Conservation (phyloP, 768 basidiomycete species). For the Boletus rex-veris region DNA sequence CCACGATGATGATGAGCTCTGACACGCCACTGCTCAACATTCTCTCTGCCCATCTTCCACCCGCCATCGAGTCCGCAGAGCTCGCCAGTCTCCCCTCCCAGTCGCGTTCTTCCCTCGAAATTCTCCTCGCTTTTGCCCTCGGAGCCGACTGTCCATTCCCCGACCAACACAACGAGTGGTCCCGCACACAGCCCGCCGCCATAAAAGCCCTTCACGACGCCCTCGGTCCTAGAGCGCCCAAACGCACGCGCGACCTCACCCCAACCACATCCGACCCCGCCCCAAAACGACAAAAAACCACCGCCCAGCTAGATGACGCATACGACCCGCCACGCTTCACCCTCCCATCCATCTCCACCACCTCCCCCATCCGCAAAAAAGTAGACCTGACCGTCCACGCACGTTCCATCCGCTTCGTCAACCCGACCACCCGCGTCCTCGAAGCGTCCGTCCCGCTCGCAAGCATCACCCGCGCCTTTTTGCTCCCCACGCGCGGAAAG, state of each 20-base stretch:
- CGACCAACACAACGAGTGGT: slow-evolving; percentile 23
- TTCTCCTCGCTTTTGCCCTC: slow-evolving; percentile 28
- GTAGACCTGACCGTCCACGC: slow-evolving; percentile 59
- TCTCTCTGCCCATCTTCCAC: slow-evolving; percentile 20
- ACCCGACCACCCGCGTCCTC: slow-evolving; percentile 45
- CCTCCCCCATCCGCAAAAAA: slow-evolving; percentile 74
- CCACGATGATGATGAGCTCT: no score
- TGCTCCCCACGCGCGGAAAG: slow-evolving; percentile 74
- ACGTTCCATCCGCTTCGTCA: slow-evolving; percentile 48
- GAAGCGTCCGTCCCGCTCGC: slow-evolving; percentile 52
- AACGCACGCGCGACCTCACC: slow-evolving; percentile 23
- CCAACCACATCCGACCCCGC: slow-evolving; percentile 8
- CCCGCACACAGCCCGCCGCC: slow-evolving; percentile 18
- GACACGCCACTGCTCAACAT: slow-evolving; percentile 27
- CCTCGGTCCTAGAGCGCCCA: slow-evolving; percentile 9
- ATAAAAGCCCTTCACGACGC: slow-evolving; percentile 20
- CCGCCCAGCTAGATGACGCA: slow-evolving; percentile 14
- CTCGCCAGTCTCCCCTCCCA: neutral
- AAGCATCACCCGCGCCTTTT: slow-evolving; percentile 55
- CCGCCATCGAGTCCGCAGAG: neutral
- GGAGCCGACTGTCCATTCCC: slow-evolving; percentile 25
- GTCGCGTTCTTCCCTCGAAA: slow-evolving; percentile 16
- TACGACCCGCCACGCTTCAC: slow-evolving; percentile 49
- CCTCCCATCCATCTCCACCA: slow-evolving; percentile 62
- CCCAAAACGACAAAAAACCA: slow-evolving; percentile 22